Evolutionary conservation across 148 eudicot species (phyloP), one percentile per base, ranked within the genome.

Genomic region (Polygonum maritimum): DNA sequence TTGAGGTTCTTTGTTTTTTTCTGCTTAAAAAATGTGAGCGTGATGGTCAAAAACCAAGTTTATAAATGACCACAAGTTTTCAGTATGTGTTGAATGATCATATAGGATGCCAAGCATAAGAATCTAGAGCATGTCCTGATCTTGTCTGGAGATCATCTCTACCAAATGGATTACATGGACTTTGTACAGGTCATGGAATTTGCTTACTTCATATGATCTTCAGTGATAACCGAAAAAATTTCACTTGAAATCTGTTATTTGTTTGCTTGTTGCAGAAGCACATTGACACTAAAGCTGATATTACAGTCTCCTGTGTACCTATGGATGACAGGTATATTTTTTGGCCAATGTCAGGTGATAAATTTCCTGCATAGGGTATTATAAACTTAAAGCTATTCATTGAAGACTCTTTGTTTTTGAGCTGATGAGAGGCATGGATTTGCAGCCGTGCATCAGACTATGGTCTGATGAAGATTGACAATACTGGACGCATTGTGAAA

Each of bases 241-340:
- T 14, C 19, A 0, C 57, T 14, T 15, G 3, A 48, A 10, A 51
- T 15, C 57, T 0, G 35, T 44, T 15, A 51, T 15, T 4, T 51
- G 1, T 51, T 51, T 18, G 31, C 7, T 3, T 14, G 18, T 51
- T 51, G 19, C 57, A 48, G 97, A 95, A 87, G 76, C 98, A 95
- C 77, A 79, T 95, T 21, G 96, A 95, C 72, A 81, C 88, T 44
- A 82, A 88, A 78, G 97, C 98, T 75, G 98, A 95, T 83, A 90
- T 95, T 26, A 92, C 97, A 44, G 98, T 95, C 62, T 95, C 98
- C 22, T 95, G 98, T 79, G 86, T 95, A 60, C 98, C 98, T 71
- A 89, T 95, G 92, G 94, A 91, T 81, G 91, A 88, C 73, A 90
- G 97, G 98, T 94, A 63, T 79, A 52, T 7, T 16, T 4, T 51